Evolutionary conservation across 169 alveolate genomes (phyloP).

Genomic region (Plasmodium relictum): DNA sequence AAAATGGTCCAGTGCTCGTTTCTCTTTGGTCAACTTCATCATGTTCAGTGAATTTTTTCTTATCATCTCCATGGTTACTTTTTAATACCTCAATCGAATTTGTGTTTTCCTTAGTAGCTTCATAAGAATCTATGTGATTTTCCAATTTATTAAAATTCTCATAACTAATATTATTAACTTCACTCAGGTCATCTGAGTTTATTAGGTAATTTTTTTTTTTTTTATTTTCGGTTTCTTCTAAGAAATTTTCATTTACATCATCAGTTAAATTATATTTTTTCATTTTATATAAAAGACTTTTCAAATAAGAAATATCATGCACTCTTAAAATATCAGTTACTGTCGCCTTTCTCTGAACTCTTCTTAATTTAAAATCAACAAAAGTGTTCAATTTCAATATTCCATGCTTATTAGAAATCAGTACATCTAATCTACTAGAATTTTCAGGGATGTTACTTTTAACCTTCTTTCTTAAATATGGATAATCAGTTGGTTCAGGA

Average conservation of each 20-base stretch:
- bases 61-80: conserved; percentile 3
- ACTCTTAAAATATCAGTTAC: conserved; percentile 95
- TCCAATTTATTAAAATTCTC: background rate
- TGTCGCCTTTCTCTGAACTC: conserved; percentile 88
- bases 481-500: conserved; percentile 93
- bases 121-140: no score
- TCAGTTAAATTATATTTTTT: conserved; percentile 63
- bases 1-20: background rate
- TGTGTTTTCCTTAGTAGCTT: no score
- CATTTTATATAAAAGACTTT: conserved; percentile 82
- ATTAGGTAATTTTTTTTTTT: conserved; percentile 93
- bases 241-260: conserved; percentile 79
- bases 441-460: conserved; percentile 91
- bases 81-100: background rate
- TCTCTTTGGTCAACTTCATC: no score
- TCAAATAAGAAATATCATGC: conserved; percentile 95
- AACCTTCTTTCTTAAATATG: conserved; percentile 87
- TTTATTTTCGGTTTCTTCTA: conserved; percentile 88
- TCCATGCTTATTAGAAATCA: conserved; percentile 89
- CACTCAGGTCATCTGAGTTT: conserved; percentile 92
- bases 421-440: conserved; percentile 93
- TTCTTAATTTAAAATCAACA: conserved; percentile 84
- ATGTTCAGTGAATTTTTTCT: background rate
- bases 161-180: conserved; percentile 86
- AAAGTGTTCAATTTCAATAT: conserved; percentile 88